phyloP scores from a whole-genome alignment of 768 basidiomycete genomes.

The Sporobolomyces pararoseus region DNA sequence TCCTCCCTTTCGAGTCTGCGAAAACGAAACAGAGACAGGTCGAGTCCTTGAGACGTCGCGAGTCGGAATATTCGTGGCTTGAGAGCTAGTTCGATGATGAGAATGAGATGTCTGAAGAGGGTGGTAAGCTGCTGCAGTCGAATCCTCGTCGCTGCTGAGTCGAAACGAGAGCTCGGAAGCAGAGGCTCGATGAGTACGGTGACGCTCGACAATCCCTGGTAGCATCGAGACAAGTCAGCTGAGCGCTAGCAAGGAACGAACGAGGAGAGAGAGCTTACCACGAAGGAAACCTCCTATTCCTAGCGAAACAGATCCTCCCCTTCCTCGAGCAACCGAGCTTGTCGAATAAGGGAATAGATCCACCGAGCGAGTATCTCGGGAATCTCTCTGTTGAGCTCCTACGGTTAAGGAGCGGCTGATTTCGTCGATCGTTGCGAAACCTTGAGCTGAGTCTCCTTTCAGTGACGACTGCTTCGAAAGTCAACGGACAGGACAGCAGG shows the following conservation, averaged over 20 bases:
- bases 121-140: too few relatives aligned
- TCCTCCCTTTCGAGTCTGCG: neutral
- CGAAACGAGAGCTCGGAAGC: constrained; percentile 27
- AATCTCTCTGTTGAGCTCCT: neutral
- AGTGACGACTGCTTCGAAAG: neutral
- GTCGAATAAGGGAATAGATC: neutral
- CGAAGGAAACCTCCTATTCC: constrained; percentile 13
- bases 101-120: constrained; percentile 7
- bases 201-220: constrained; percentile 21
- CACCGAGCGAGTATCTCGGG: neutral
- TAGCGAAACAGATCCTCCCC: constrained; percentile 8
- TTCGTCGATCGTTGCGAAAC: constrained; percentile 13
- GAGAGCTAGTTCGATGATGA: constrained; percentile 16
- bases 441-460: neutral
- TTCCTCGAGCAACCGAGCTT: neutral
- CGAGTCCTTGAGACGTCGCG: neutral
- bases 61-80: neutral
- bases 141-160: constrained; percentile 4
- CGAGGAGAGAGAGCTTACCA: neutral
- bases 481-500: neutral
- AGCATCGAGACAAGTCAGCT: neutral
- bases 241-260: neutral
- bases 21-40: neutral
- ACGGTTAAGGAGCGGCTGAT: neutral
- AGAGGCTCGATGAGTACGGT: constrained; percentile 28